phyloP scores from a whole-genome alignment of 306 rosid genomes.

The Vigna radiata region DNA sequence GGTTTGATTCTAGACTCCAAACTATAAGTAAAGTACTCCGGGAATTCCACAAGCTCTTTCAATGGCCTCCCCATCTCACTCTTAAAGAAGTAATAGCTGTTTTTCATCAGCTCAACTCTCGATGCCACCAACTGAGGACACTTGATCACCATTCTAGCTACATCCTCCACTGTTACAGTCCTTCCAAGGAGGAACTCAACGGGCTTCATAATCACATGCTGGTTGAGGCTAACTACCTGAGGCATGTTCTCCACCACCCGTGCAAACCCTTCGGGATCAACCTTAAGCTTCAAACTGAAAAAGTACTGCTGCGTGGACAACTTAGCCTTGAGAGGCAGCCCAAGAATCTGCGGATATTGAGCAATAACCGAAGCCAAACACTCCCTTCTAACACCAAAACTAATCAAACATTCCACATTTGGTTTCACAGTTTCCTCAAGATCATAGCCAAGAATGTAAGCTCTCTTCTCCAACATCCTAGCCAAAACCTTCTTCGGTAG shows the following conservation, averaged over 20 bases:
- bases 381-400: constrained; percentile 81
- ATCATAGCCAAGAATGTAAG: constrained; percentile 81
- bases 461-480: constrained; percentile 88
- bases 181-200: constrained; percentile 80
- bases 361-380: constrained; percentile 70
- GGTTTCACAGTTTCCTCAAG: constrained; percentile 81
- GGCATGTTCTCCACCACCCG: constrained; percentile 90
- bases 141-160: constrained; percentile 73
- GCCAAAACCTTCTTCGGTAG: constrained; percentile 84
- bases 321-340: constrained; percentile 88
- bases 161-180: constrained; percentile 60
- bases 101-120: constrained; percentile 86
- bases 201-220: constrained; percentile 79
- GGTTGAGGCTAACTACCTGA: constrained; percentile 87
- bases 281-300: constrained; percentile 87
- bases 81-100: constrained; percentile 81
- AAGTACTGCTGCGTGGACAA: constrained; percentile 83
- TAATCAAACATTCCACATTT: constrained; percentile 82
- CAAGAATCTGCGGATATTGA: constrained; percentile 83
- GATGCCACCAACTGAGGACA: constrained; percentile 81
- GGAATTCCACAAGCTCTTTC: constrained; percentile 84
- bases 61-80: constrained; percentile 85
- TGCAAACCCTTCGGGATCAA: constrained; percentile 86
- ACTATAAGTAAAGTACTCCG: constrained; percentile 92
- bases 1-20: constrained; percentile 94